These are phyloP conservation scores for Xanthoconium separans DNA, from an alignment of 1,284 basidiomycete genomes.

Conservation along the genomic window DNA sequence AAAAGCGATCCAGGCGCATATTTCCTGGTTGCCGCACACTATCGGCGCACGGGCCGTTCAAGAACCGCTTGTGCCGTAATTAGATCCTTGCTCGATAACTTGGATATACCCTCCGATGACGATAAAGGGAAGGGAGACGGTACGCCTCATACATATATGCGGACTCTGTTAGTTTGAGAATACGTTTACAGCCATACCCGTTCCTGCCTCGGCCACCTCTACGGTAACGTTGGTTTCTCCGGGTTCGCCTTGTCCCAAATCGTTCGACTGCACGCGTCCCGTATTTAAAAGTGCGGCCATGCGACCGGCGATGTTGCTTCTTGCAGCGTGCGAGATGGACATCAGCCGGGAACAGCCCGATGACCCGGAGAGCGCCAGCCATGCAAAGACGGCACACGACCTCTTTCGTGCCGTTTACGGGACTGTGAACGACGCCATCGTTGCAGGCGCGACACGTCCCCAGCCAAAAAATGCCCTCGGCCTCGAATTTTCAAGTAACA, in stretches of 20 bases:
- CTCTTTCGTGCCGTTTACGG: conserved; percentile 33
- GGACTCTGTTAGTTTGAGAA: conserved; percentile 17
- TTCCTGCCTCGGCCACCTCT: conserved; percentile 7
- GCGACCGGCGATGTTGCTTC: conserved; percentile 29
- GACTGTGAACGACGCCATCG: conserved; percentile 20
- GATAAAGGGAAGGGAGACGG: conserved; percentile 28
- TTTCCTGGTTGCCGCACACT: conserved; percentile 31
- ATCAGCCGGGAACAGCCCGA: conserved; percentile 28
- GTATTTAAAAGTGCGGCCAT: conserved; percentile 16
- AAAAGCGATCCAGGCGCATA: conserved; percentile 34
- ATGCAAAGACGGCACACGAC: conserved; percentile 22
- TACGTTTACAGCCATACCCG: conserved; percentile 12
- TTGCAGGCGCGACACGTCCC: conserved; percentile 14
- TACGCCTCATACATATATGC: conserved; percentile 17
- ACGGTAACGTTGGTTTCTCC: conserved; percentile 8
- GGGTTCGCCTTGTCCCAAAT: conserved; percentile 8
- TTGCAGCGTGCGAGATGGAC: conserved; percentile 33
- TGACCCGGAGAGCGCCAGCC: conserved; percentile 18
- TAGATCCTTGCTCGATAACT: conserved; percentile 23
- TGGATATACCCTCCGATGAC: conserved; percentile 4
- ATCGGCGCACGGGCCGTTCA: conserved; percentile 33
- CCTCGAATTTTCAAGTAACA: conserved; percentile 24
- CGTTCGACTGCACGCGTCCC: conserved; percentile 6
- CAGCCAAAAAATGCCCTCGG: conserved; percentile 24
- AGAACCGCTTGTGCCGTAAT: conserved; percentile 29